phyloP scores from a whole-genome alignment of 2,329 filamentous ascomycete species.

The Penicillium expansum region DNA sequence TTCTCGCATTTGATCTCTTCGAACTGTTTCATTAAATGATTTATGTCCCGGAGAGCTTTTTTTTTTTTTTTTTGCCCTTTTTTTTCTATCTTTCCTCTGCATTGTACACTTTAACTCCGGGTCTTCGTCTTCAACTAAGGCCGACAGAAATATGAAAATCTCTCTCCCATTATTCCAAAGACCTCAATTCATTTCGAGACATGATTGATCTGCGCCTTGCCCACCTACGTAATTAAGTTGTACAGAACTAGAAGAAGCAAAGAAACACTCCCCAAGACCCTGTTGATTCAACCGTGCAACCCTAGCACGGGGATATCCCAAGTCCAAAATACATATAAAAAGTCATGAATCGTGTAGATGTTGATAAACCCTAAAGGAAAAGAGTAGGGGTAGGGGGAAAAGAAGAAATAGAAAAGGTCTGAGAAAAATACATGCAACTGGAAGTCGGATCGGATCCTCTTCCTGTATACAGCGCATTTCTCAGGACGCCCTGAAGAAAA shows the following conservation, averaged over 20 bases:
- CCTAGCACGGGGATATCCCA: background rate
- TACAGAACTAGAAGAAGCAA: background rate
- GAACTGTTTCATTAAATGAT: conserved; percentile 4
- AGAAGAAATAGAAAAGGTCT: background rate
- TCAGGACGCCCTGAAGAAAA: background rate
- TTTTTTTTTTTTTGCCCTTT: background rate
- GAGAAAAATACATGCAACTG: background rate
- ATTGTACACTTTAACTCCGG: conserved; percentile 15
- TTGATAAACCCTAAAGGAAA: background rate
- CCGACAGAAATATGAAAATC: conserved; percentile 2
- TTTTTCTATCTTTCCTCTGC: conserved; percentile 1
- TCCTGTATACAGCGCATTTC: background rate
- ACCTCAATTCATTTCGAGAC: background rate
- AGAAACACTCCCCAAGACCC: conserved; percentile 2
- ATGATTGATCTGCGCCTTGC: background rate
- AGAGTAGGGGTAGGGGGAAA: background rate
- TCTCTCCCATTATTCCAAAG: background rate
- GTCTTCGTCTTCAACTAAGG: background rate
- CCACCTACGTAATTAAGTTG: background rate
- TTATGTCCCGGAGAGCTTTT: conserved; percentile 6
- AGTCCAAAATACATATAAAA: conserved; percentile 3
- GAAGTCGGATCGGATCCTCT: background rate
- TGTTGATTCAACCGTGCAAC: background rate
- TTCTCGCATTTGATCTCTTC: conserved; percentile 4
- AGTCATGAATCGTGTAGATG: conserved; percentile 4